phyloP scores from a whole-genome alignment of 805 yeast species.

The Schwanniomyces occidentalis region DNA sequence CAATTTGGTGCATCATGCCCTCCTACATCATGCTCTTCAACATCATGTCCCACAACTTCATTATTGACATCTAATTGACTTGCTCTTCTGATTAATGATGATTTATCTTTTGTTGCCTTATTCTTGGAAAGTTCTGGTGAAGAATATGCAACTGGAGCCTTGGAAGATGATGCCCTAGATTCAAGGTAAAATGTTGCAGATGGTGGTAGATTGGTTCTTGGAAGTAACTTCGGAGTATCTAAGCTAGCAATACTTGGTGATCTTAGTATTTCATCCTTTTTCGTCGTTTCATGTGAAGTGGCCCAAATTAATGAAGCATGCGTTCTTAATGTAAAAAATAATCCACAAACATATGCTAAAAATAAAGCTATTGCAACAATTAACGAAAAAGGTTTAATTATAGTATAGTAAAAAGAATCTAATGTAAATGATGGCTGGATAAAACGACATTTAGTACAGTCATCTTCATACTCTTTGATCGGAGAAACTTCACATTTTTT shows the following conservation, averaged over 20 bases:
- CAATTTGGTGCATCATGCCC: slow-evolving; percentile 98
- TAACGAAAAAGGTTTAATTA: slow-evolving; percentile 80
- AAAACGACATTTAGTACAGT: slow-evolving; percentile 73
- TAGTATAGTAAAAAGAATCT: slow-evolving; percentile 61
- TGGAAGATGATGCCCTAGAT: slow-evolving; percentile 8
- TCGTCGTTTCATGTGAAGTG: slow-evolving; percentile 38
- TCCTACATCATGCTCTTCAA: slow-evolving; percentile 43
- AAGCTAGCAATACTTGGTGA: slow-evolving; percentile 42
- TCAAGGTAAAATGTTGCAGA: slow-evolving; percentile 7
- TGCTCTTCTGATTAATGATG: slow-evolving; percentile 1
- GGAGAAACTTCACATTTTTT: slow-evolving; percentile 43
- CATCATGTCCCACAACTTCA: slow-evolving; percentile 18
- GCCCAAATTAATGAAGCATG: slow-evolving; percentile 98
- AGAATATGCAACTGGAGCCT: not conserved
- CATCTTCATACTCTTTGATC: slow-evolving; percentile 23
- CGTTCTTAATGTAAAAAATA: slow-evolving; percentile 90
- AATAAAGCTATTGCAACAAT: slow-evolving; percentile 80
- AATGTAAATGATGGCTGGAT: slow-evolving; percentile 72
- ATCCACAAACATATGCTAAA: slow-evolving; percentile 81
- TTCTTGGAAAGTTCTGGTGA: not conserved
- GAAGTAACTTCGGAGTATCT: slow-evolving; percentile 15
- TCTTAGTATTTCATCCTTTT: slow-evolving; percentile 26
- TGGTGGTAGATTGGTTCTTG: slow-evolving; percentile 14
- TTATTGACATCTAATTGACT: too few species aligned
- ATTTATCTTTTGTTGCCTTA: slow-evolving; percentile 1